Evolutionary conservation across 768 basidiomycete species (phyloP).

Genomic region (Ephemerocybe angulata): DNA sequence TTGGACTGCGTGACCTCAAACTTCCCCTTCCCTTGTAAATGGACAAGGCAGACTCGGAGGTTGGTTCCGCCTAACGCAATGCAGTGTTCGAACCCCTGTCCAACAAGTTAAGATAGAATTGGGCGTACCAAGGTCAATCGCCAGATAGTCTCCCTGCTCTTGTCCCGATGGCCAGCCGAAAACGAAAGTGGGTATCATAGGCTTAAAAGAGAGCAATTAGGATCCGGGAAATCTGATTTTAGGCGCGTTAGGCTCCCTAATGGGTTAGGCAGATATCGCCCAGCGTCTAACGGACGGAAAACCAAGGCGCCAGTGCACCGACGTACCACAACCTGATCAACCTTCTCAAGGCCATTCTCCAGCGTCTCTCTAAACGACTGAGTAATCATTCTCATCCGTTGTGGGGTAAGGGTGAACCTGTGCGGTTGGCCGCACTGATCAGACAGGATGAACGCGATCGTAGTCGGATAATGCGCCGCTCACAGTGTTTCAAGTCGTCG

Average conservation of each 20-base stretch:
- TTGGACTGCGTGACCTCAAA: conserved; percentile 98
- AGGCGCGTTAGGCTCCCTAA: no score
- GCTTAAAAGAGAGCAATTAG: conserved; percentile 42
- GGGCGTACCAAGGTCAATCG: conserved; percentile 79
- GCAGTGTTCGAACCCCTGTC: no score
- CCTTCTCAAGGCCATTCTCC: conserved; percentile 79
- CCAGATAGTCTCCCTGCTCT: conserved; percentile 87
- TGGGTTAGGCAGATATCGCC: no score
- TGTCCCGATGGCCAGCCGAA: conserved; percentile 92
- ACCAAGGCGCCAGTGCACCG: not conserved
- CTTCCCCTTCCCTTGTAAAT: conserved; percentile 86
- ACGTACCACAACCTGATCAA: conserved; percentile 79
- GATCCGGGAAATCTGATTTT: no score
- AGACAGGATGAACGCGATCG: conserved; percentile 8
- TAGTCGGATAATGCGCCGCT: conserved; percentile 31
- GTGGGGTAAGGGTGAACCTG: conserved; percentile 84
- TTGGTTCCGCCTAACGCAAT: conserved; percentile 96
- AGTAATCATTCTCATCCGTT: conserved; percentile 94
- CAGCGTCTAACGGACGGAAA: not conserved
- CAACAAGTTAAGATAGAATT: no score
- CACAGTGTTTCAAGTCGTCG: conserved; percentile 85
- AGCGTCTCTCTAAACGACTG: conserved; percentile 93
- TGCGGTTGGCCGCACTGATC: not conserved
- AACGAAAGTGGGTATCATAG: conserved; percentile 96
- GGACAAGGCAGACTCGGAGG: conserved; percentile 96